Percentiles rank a stretch among this genome's conserved stretches.
These are phyloP conservation scores for Fusarium heterosporum DNA, from an alignment of 2,329 filamentous ascomycete species.

Conservation along the genomic window DNA sequence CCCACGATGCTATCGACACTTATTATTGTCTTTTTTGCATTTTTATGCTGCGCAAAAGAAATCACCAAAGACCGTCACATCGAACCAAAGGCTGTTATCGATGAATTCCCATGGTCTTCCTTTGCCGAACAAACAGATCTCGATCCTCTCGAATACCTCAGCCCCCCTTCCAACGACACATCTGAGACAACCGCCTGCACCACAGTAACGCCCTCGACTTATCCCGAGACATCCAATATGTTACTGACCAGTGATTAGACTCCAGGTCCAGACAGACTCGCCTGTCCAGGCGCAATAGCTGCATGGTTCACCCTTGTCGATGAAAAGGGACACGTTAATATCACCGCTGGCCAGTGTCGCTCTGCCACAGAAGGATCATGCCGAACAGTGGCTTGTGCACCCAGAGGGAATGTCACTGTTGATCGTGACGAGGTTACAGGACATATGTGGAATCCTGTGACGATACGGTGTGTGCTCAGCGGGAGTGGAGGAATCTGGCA, in stretches of 20 bases:
- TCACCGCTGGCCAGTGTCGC: slow-evolving; percentile 25
- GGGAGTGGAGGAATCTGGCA: slow-evolving; percentile 41
- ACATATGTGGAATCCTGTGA: slow-evolving; percentile 43
- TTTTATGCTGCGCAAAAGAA: not conserved
- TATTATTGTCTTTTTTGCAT: slow-evolving; percentile 5
- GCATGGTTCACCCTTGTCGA: slow-evolving; percentile 25
- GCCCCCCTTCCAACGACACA: not conserved
- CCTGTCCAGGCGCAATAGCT: slow-evolving; percentile 37
- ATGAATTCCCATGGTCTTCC: slow-evolving; percentile 26
- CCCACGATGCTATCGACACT: slow-evolving; percentile 18
- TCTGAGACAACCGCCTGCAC: slow-evolving; percentile 35
- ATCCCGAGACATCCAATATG: not conserved
- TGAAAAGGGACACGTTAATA: slow-evolving; percentile 5
- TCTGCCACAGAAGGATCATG: slow-evolving; percentile 19
- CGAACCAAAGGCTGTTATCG: not conserved
- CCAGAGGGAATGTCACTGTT: slow-evolving; percentile 6
- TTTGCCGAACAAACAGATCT: slow-evolving; percentile 33
- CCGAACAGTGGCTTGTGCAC: slow-evolving; percentile 38
- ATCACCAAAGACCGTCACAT: not conserved
- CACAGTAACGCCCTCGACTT: slow-evolving; percentile 1
- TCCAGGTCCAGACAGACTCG: slow-evolving; percentile 32
- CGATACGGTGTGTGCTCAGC: slow-evolving; percentile 38
- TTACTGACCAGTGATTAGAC: slow-evolving; percentile 9
- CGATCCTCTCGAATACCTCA: slow-evolving; percentile 22
- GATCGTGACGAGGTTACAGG: slow-evolving; percentile 21